phyloP scores from a whole-genome alignment of 164 flowering plant species.

The Taxillus chinensis region DNA sequence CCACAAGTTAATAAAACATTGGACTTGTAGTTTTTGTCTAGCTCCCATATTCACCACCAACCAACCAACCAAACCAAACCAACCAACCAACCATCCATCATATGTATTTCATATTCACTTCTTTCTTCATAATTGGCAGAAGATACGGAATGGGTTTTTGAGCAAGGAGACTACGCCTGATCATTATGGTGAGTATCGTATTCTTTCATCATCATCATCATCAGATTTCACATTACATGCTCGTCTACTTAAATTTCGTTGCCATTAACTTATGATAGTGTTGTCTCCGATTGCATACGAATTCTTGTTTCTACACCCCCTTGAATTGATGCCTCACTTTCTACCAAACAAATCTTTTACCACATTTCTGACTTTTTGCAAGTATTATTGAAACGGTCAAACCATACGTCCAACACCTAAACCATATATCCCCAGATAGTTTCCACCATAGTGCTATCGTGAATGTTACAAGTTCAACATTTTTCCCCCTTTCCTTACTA shows the following conservation, averaged over 20 bases:
- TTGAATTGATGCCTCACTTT: neutral
- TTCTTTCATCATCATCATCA: neutral
- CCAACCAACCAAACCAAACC: too few species aligned
- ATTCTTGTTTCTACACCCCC: neutral
- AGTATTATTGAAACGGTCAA: neutral
- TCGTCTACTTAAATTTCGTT: neutral
- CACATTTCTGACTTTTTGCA: neutral
- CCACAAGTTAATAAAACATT: neutral
- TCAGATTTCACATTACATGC: too few species aligned
- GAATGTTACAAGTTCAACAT: too few species aligned
- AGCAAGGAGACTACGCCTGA: slow-evolving; percentile 29
- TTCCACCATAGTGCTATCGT: neutral
- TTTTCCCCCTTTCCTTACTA: too few species aligned
- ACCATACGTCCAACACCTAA: too few species aligned
- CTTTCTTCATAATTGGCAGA: slow-evolving; percentile 24
- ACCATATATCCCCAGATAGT: too few species aligned
- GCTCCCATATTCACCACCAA: neutral
- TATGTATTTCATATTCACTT: neutral
- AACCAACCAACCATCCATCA: neutral
- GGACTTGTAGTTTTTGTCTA: neutral
- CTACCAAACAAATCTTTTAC: neutral
- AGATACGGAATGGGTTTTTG: slow-evolving; percentile 60
- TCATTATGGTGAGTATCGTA: slow-evolving; percentile 31
- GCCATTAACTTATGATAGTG: neutral
- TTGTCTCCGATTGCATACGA: neutral